Conservation (phyloP, 78 protist species). For the Speleostelium caveatum region DNA sequence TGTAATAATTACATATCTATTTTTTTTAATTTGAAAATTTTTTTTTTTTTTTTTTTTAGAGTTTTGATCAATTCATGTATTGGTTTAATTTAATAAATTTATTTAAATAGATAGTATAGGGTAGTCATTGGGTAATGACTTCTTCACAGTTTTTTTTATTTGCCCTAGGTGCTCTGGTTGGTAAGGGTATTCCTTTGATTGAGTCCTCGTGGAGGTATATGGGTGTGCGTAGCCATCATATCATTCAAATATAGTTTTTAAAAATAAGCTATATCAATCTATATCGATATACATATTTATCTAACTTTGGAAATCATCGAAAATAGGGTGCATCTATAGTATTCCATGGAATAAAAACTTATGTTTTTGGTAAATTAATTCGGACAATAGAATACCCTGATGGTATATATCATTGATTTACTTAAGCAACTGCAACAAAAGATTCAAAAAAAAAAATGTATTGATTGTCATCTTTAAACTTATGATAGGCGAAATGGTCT, state of each 20-base stretch:
- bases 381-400: slow-evolving; percentile 70
- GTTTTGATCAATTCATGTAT: too few species aligned
- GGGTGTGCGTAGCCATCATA: slow-evolving; percentile 30
- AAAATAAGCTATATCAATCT: background rate
- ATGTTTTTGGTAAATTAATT: slow-evolving; percentile 54
- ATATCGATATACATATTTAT: background rate
- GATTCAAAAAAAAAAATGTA: too few species aligned
- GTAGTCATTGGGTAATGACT: background rate
- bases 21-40: too few species aligned
- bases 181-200: slow-evolving; percentile 22
- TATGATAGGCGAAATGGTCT: slow-evolving; percentile 49
- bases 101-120: too few species aligned
- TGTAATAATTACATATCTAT: too few species aligned
- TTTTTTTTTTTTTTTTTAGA: too few species aligned
- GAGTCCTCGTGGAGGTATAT: slow-evolving; percentile 68
- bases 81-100: too few species aligned
- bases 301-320: background rate
- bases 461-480: too few species aligned
- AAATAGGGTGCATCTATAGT: slow-evolving; percentile 70
- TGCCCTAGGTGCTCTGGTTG: slow-evolving; percentile 37
- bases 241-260: background rate
- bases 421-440: background rate
- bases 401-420: slow-evolving; percentile 1
- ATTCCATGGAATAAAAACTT: slow-evolving; percentile 57
- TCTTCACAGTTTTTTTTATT: slow-evolving; percentile 39